phyloP scores from a whole-genome alignment of 2,329 filamentous ascomycete species.

The Emmonsia crescens region DNA sequence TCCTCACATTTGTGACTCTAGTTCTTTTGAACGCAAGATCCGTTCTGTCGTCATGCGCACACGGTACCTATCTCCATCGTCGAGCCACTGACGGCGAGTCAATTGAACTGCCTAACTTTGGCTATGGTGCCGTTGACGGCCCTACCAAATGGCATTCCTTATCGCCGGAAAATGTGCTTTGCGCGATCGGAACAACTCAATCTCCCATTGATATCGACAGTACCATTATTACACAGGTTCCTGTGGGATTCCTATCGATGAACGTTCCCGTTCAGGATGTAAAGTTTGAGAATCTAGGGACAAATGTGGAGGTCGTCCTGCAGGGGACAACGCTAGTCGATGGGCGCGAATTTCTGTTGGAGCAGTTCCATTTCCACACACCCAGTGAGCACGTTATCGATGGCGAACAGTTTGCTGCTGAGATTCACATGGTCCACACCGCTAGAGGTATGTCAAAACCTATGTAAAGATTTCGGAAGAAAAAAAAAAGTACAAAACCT shows the following conservation, averaged over 20 bases:
- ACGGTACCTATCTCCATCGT: conserved; percentile 29
- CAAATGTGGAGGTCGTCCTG: conserved; percentile 42
- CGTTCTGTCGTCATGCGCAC: conserved; percentile 29
- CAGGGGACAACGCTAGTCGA: conserved; percentile 38
- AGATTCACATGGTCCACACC: conserved; percentile 52
- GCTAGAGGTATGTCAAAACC: conserved; percentile 27
- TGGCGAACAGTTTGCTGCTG: conserved; percentile 40
- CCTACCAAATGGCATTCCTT: conserved; percentile 45
- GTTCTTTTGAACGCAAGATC: conserved; percentile 8
- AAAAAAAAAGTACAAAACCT: neutral
- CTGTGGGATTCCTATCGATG: conserved; percentile 14
- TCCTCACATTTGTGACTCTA: neutral
- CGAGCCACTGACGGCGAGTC: conserved; percentile 22
- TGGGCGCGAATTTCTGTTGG: conserved; percentile 34
- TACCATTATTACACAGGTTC: conserved; percentile 15
- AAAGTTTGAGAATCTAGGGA: conserved; percentile 37
- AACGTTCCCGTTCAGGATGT: conserved; percentile 16
- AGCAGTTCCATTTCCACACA: conserved; percentile 52
- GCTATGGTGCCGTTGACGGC: conserved; percentile 35
- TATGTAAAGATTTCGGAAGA: neutral
- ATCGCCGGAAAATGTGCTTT: conserved; percentile 35
- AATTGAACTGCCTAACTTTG: conserved; percentile 28
- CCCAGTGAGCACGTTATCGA: conserved; percentile 48
- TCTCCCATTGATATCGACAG: conserved; percentile 46
- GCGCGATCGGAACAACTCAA: conserved; percentile 41